phyloP scores from a whole-genome alignment of 306 rosid genomes.

The Prunus dulcis region DNA sequence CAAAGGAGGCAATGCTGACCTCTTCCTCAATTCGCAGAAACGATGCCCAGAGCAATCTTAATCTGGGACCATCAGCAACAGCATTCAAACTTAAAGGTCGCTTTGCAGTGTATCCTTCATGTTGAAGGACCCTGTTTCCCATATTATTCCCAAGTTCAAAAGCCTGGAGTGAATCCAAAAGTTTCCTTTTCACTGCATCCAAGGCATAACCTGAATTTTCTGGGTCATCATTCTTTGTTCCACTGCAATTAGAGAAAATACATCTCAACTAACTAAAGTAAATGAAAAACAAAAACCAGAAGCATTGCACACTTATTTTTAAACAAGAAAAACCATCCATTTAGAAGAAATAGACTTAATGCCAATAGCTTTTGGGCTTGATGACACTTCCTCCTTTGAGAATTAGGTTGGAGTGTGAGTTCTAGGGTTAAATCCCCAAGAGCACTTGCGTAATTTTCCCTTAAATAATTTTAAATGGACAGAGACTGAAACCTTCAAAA shows the following conservation, averaged over 20 bases:
- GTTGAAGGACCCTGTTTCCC: constrained; percentile 45
- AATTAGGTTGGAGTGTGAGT: not conserved
- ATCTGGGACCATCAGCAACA: constrained; percentile 78
- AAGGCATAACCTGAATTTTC: constrained; percentile 51
- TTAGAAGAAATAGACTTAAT: not conserved
- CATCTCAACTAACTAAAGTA: constrained; percentile 27
- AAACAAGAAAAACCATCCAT: constrained; percentile 16
- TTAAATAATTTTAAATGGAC: constrained; percentile 1
- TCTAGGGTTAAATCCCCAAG: not conserved
- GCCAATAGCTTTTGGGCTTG: not conserved
- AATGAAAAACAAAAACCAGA: constrained; percentile 9
- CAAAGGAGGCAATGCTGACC: constrained; percentile 53
- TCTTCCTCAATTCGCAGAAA: constrained; percentile 78
- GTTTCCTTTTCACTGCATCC: constrained; percentile 64
- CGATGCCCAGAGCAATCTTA: constrained; percentile 78
- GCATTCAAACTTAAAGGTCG: constrained; percentile 80
- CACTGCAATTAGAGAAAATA: constrained; percentile 47
- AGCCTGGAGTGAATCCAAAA: constrained; percentile 63
- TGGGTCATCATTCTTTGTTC: constrained; percentile 33
- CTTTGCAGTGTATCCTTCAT: constrained; percentile 31
- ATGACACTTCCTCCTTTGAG: not conserved
- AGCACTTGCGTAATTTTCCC: not conserved
- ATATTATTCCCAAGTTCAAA: constrained; percentile 49
- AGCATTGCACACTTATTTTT: constrained; percentile 12
- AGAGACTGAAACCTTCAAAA: constrained; percentile 29